phyloP scores from a whole-genome alignment of 352 stramenopile species.

The Phytophthora cryptogea region DNA sequence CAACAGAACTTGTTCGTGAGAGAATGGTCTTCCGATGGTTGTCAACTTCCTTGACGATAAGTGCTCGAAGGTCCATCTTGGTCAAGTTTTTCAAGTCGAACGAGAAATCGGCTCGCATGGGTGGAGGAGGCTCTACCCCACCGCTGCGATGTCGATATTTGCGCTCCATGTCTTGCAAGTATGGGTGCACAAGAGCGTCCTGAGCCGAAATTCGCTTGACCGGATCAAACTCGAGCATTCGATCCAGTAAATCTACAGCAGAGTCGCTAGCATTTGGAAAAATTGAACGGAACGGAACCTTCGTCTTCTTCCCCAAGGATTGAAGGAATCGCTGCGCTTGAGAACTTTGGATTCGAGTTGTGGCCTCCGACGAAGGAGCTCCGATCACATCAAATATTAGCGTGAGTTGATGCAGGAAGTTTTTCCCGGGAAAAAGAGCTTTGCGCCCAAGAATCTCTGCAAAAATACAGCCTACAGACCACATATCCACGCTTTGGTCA shows the following conservation, averaged over 20 bases:
- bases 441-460: slow-evolving; percentile 80
- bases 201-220: slow-evolving; percentile 54
- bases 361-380: slow-evolving; percentile 49
- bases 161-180: slow-evolving; percentile 70
- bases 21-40: slow-evolving; percentile 41
- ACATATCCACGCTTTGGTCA: slow-evolving; percentile 91
- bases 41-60: slow-evolving; percentile 79
- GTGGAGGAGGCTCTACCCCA: slow-evolving; percentile 39
- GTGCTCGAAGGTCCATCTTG: slow-evolving; percentile 63
- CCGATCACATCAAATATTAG: slow-evolving; percentile 83
- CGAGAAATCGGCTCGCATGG: slow-evolving; percentile 58
- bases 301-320: slow-evolving; percentile 60
- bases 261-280: slow-evolving; percentile 59
- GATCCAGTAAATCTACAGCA: slow-evolving; percentile 67
- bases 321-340: slow-evolving; percentile 77
- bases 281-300: slow-evolving; percentile 52
- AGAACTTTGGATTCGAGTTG: slow-evolving; percentile 65
- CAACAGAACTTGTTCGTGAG: slow-evolving; percentile 1
- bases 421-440: slow-evolving; percentile 76
- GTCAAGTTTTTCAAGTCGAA: slow-evolving; percentile 79
- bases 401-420: slow-evolving; percentile 81
- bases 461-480: slow-evolving; percentile 87
- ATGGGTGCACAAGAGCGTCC: slow-evolving; percentile 69
- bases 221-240: slow-evolving; percentile 72
- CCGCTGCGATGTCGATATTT: slow-evolving; percentile 53